Base-by-base conservation (phyloP, 2,329 filamentous ascomycete genomes). In the Fusarium hostae region DNA sequence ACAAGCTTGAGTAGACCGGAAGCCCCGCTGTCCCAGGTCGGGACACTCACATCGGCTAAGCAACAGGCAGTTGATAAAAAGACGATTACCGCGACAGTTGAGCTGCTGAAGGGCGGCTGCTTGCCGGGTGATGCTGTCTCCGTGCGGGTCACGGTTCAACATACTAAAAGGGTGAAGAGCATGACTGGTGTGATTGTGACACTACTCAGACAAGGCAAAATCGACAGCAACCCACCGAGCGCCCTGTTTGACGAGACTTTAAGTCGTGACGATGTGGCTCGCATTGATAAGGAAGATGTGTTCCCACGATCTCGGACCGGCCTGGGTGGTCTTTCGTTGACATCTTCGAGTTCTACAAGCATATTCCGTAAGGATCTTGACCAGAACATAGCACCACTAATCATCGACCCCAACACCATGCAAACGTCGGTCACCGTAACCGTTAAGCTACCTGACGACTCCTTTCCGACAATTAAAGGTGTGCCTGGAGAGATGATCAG, bases 281-380 rank as follows among this genome's bases (percentile, higher is more conserved):
- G 89, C 76, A 83, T 89, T 20, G 90, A 94, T 66, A 93, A 92
- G 75, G 92, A 95, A 74, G 94, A 97, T 66, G 93, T 92, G 76
- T 97, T 95, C 78, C 94, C 95, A 8, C 93, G 91, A 76, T 97
- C 94, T 4, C 90, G 92, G 67, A 97, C 94, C 2, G 95, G 94
- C 0, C 87, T 98, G 11, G 93, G 93, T 20, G 95, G 95, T 0
- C 84, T 98, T 32, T 97, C 95, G 2, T 86, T 98, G 43, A 94
- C 93, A 3, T 96, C 94, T 3, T 92, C 93, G 10, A 92, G 94
- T 40, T 95, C 94, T 4, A 95, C 91, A 78, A 96, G 95, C 80
- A 88, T 96, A n/a, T 98, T 98, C 79, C 92, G 96, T 59, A 98
- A 98, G 80, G 96, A 99, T 79, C 84, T 99, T 6, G 92, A 93